Evolutionary conservation across 257 asterid genomes (phyloP).

Genomic region (Fraxinus excelsior): DNA sequence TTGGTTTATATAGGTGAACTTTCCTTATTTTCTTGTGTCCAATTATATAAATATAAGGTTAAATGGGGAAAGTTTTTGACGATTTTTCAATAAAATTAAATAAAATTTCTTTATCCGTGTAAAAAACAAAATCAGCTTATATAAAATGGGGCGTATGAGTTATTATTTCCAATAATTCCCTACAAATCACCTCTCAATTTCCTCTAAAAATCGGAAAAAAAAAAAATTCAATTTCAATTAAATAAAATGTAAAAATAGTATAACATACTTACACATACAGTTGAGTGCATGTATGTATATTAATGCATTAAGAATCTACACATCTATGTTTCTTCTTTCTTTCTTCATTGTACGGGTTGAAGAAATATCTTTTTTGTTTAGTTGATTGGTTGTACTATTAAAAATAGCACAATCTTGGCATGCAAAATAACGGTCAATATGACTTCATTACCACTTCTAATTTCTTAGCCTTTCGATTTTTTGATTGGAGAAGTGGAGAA

Average conservation of each 20-base stretch:
- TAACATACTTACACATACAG: background rate
- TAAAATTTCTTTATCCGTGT: no score
- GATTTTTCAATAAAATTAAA: no score
- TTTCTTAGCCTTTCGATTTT: no score
- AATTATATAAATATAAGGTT: no score
- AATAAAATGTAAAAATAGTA: background rate
- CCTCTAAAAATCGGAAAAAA: conserved; percentile 10
- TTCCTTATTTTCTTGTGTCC: no score
- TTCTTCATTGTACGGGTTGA: background rate
- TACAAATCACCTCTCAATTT: conserved; percentile 4
- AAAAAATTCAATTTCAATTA: background rate
- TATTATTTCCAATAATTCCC: conserved; percentile 2
- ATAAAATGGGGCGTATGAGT: no score
- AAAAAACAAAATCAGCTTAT: no score
- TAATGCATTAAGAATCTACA: background rate
- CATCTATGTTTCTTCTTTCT: background rate
- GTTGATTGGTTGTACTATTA: background rate
- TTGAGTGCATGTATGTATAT: background rate
- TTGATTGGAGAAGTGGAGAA: no score
- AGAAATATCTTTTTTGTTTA: background rate
- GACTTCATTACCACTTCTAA: background rate
- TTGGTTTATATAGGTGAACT: no score
- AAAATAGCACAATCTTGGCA: background rate
- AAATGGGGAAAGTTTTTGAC: no score
- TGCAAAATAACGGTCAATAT: background rate